Evolutionary conservation across 2,329 filamentous ascomycete species (phyloP).

Genomic region (Aspergillus costaricaensis): DNA sequence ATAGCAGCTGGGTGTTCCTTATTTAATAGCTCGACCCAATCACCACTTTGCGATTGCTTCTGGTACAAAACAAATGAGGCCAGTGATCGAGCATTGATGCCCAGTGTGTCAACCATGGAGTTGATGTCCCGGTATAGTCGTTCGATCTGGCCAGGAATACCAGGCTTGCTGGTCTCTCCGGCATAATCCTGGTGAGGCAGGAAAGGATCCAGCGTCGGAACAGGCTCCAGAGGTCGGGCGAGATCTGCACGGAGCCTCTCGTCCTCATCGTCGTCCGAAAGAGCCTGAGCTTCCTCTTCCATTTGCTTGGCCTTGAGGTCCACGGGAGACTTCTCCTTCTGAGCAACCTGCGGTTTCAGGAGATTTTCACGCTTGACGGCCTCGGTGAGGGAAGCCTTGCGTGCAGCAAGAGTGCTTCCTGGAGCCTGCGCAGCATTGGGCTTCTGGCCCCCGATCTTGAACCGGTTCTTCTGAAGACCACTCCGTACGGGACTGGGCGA

Average conservation of each 20-base stretch:
- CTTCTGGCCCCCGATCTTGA: slow-evolving; percentile 37
- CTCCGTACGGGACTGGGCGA: slow-evolving; percentile 51
- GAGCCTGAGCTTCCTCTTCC: slow-evolving; percentile 35
- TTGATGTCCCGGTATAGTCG: slow-evolving; percentile 54
- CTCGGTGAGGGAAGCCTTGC: slow-evolving; percentile 42
- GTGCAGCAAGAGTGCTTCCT: slow-evolving; percentile 42
- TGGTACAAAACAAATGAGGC: slow-evolving; percentile 57
- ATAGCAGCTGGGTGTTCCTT: slow-evolving; percentile 64
- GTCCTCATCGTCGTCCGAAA: slow-evolving; percentile 51
- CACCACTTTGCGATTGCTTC: slow-evolving; percentile 47
- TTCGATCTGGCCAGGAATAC: slow-evolving; percentile 53
- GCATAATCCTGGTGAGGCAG: slow-evolving; percentile 51
- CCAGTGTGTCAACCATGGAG: slow-evolving; percentile 91
- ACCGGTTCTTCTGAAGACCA: slow-evolving; percentile 27
- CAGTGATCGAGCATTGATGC: slow-evolving; percentile 75
- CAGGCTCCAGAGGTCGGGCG: slow-evolving; percentile 45
- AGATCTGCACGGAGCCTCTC: slow-evolving; percentile 50
- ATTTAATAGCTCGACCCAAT: slow-evolving; percentile 46
- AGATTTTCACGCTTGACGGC: slow-evolving; percentile 33
- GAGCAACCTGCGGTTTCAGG: slow-evolving; percentile 20
- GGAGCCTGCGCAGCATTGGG: slow-evolving; percentile 43
- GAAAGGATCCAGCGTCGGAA: slow-evolving; percentile 50
- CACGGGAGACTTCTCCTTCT: slow-evolving; percentile 31
- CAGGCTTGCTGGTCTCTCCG: slow-evolving; percentile 47
- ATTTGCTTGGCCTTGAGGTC: slow-evolving; percentile 35